Base-by-base conservation (phyloP, 768 basidiomycete species). In the Trametes villosa region DNA sequence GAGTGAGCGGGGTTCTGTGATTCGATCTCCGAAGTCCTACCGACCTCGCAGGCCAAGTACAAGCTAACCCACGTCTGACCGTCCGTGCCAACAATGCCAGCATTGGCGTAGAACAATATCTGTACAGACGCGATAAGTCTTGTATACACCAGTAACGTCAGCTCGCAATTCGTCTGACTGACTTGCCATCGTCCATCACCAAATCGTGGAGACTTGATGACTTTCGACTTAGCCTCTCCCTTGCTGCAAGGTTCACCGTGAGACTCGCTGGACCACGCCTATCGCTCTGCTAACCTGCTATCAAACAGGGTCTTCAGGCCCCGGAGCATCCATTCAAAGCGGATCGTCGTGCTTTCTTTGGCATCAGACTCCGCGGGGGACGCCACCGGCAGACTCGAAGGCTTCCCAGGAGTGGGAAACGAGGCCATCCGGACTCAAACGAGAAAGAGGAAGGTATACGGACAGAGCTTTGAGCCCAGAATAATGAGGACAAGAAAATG, bases 31-130 rank as follows among this genome's bases (percentile, higher is more conserved):
- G 41, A 29, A 27, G 48, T 44, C 27, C 18, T 18, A 57, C 85
- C 53, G 58, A 92, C 92, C 77, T 93, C 91, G 62, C 92, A 92
- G 11, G 88, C 88, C 24, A 94, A 79, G 72, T 92, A 94, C 41
- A 94, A 69, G 71, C 89, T 91, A 31, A 92, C 82, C 67, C 82
- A 89, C 18, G 83, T 80, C 6, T 82, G 78, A 3, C 79, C 80
- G 13, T 77, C 71, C n/a, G 72, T 82, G 42, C 82, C 81, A n/a
- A 80, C 76, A 20, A 81, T 82, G 0, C 91, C 91, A 40, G 90
- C 87, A 70, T 92, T 94, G 6, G 92, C 82, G 70, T 94, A 95
- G 75, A 93, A 93, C 46, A 95, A 72, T 45, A 93, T 86, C 85
- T 93, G 66, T 54, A 3, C 12, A 13, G 1, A 20, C 8, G 17